Evolutionary conservation across 73 alveolate species (phyloP).

Genomic region (Paramecium primaurelia): DNA sequence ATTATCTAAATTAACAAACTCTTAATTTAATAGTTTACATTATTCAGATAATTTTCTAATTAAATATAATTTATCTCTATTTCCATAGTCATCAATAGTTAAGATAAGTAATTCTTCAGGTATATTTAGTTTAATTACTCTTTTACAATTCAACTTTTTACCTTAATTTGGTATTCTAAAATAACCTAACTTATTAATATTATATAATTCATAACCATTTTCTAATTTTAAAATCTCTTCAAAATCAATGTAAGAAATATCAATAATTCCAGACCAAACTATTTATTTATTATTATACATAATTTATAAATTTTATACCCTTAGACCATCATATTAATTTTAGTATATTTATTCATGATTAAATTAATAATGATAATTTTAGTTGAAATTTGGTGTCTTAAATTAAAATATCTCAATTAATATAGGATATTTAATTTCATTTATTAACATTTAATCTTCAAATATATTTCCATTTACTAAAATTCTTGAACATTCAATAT

Average conservation of each 20-base stretch:
- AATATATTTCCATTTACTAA: neutral
- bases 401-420: neutral
- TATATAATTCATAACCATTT: neutral
- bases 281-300: neutral
- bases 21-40: neutral
- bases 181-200: neutral
- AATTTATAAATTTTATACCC: neutral
- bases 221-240: neutral
- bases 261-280: neutral
- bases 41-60: neutral
- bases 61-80: neutral
- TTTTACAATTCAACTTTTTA: neutral
- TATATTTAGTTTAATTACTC: neutral
- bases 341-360: neutral
- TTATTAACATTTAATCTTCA: neutral
- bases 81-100: neutral
- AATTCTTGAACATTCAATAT: neutral
- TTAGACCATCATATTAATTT: neutral
- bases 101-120: neutral
- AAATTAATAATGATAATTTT: neutral
- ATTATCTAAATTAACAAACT: neutral
- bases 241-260: neutral
- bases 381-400: neutral
- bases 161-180: conserved; percentile 4
- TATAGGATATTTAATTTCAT: neutral